Conservation (phyloP, 192 early-diverging fungal genomes). For the Lobosporangium transversale region DNA sequence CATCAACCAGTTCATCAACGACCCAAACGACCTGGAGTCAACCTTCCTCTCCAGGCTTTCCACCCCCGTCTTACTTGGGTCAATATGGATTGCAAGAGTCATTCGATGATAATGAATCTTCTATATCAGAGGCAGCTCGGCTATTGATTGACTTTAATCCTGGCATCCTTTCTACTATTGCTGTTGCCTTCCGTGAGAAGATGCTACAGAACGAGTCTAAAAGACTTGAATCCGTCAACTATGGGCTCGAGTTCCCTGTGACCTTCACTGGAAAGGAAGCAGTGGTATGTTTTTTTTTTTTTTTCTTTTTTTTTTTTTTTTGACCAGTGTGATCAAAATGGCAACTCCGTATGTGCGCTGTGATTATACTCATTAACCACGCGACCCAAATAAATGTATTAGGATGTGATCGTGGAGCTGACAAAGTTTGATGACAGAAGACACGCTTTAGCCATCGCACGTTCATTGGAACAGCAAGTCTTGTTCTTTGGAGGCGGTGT, state of each 20-base stretch:
- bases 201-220: slow-evolving; percentile 48
- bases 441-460: slow-evolving; percentile 76
- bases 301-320: slow-evolving; percentile 2
- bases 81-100: slow-evolving; percentile 2
- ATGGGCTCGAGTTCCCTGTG: slow-evolving; percentile 73
- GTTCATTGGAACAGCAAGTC: slow-evolving; percentile 75
- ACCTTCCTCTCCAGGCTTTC: slow-evolving; percentile 44
- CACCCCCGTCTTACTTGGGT: slow-evolving; percentile 15
- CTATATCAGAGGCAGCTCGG: slow-evolving; percentile 25
- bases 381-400: too few relatives aligned
- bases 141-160: slow-evolving; percentile 38
- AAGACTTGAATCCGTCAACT: slow-evolving; percentile 54
- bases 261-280: slow-evolving; percentile 84
- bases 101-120: slow-evolving; percentile 1
- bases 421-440: slow-evolving; percentile 78
- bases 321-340: background rate
- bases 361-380: too few relatives aligned
- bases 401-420: slow-evolving; percentile 69
- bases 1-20: slow-evolving; percentile 50
- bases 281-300: slow-evolving; percentile 59
- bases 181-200: slow-evolving; percentile 44
- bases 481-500: slow-evolving; percentile 84
- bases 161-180: slow-evolving; percentile 42
- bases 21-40: slow-evolving; percentile 49
- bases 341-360: background rate